phyloP scores from a whole-genome alignment of 148 eudicot species.

The Rhododendron griersonianum region DNA sequence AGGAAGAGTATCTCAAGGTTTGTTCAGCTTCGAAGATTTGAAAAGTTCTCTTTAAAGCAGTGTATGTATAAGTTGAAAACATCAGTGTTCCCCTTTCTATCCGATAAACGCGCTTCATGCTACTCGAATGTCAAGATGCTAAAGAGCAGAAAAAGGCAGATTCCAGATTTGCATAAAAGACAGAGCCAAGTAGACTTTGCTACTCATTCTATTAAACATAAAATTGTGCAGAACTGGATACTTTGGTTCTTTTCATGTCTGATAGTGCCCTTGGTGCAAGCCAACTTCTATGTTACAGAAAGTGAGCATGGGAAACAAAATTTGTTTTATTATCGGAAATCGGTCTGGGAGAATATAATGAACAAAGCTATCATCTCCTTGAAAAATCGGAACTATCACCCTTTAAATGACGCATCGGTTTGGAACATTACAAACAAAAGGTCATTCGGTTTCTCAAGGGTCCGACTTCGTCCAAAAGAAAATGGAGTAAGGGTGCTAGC shows the following conservation, averaged over 20 bases:
- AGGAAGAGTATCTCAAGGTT: constrained; percentile 64
- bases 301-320: constrained; percentile 75
- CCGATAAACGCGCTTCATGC: constrained; percentile 33
- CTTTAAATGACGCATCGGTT: constrained; percentile 32
- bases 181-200: constrained; percentile 4
- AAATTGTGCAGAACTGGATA: constrained; percentile 63
- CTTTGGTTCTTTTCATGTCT: constrained; percentile 66
- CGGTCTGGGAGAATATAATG: constrained; percentile 58
- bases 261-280: constrained; percentile 63
- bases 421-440: constrained; percentile 39
- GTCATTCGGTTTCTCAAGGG: constrained; percentile 79
- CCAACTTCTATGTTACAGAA: constrained; percentile 87
- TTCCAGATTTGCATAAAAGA: not conserved
- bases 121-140: constrained; percentile 12
- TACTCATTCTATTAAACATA: constrained; percentile 26
- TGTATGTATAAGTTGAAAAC: constrained; percentile 54
- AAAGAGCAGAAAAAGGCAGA: constrained; percentile 7
- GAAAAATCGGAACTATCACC: constrained; percentile 38
- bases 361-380: constrained; percentile 21
- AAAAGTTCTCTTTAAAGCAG: constrained; percentile 61
- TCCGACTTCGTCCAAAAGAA: constrained; percentile 75
- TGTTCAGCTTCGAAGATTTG: constrained; percentile 56
- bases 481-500: constrained; percentile 64
- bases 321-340: constrained; percentile 51
- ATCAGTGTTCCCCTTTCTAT: constrained; percentile 57